phyloP scores from a whole-genome alignment of 2,329 filamentous ascomycete genomes.

The Clarireedia paspali region DNA sequence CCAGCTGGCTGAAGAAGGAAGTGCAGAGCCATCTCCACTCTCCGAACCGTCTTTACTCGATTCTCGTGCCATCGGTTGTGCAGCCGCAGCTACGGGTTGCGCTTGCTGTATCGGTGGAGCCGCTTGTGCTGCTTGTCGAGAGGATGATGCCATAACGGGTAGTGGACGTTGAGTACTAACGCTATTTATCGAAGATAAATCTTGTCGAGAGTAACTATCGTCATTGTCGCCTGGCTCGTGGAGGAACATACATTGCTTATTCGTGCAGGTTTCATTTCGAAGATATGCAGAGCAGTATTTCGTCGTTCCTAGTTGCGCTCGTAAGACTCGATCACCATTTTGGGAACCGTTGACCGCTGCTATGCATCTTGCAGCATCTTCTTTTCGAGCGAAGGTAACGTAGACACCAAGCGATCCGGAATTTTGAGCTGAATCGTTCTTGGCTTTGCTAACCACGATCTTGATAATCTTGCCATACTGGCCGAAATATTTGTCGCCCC shows the following conservation, averaged over 20 bases:
- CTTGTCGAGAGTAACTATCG: conserved; percentile 91
- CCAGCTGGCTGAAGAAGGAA: conserved; percentile 92
- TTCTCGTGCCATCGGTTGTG: conserved; percentile 65
- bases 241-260: conserved; percentile 95
- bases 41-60: conserved; percentile 72
- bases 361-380: conserved; percentile 86
- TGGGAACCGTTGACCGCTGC: conserved; percentile 84
- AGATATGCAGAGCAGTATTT: conserved; percentile 98
- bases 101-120: conserved; percentile 28
- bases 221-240: conserved; percentile 98
- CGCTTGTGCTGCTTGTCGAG: conserved; percentile 42
- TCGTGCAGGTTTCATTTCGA: conserved; percentile 88
- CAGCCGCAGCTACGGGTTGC: conserved; percentile 31
- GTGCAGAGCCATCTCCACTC: conserved; percentile 74
- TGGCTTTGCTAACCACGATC: conserved; percentile 91
- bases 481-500: conserved; percentile 89
- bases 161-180: conserved; percentile 69
- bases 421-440: conserved; percentile 52
- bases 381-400: conserved; percentile 91
- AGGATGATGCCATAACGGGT: conserved; percentile 41
- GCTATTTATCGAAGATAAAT: conserved; percentile 90
- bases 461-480: conserved; percentile 98
- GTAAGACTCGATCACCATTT: conserved; percentile 79
- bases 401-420: conserved; percentile 85
- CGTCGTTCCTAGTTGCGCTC: conserved; percentile 78